A percentile compares a stretch with the other conserved stretches of the same genome.
phyloP scores from a whole-genome alignment of 192 early-diverging fungal genomes.

The Umbelopsis ramanniana region DNA sequence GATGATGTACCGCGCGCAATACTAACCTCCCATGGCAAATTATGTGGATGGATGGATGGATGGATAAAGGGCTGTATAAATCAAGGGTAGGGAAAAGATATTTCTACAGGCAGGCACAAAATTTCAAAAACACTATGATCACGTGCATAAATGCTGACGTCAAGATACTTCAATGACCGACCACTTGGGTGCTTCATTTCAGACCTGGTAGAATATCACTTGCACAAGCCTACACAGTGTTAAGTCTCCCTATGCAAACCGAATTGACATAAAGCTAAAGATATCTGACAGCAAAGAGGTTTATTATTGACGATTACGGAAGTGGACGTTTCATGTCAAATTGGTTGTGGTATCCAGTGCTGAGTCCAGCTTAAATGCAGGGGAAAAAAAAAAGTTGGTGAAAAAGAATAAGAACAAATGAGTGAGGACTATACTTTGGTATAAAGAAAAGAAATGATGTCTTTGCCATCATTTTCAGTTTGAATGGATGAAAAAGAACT shows the following conservation, averaged over 20 bases:
- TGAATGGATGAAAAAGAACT: not conserved
- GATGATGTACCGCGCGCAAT: not conserved
- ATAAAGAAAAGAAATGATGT: not conserved
- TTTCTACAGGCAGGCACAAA: not conserved
- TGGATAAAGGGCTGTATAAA: not conserved
- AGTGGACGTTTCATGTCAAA: not conserved
- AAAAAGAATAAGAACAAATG: constrained; percentile 5
- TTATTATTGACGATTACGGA: not conserved
- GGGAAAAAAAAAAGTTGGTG: not conserved
- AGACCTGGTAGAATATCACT: not conserved
- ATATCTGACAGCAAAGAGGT: not conserved
- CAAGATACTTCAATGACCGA: not conserved
- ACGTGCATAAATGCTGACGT: not conserved
- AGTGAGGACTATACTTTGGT: not conserved
- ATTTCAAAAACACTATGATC: not conserved
- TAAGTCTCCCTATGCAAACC: too few species aligned
- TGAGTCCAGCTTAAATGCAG: not conserved
- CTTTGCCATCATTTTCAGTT: not conserved
- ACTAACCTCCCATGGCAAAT: constrained; percentile 12
- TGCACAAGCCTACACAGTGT: too few species aligned
- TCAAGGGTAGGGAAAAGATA: not conserved
- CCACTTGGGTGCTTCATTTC: not conserved
- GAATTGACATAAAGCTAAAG: not conserved
- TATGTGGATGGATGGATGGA: constrained; percentile 3
- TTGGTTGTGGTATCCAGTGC: constrained; percentile 4